These are phyloP conservation scores for Colletotrichum somersetense DNA, from an alignment of 2,329 filamentous ascomycete species.

Conservation along the genomic window DNA sequence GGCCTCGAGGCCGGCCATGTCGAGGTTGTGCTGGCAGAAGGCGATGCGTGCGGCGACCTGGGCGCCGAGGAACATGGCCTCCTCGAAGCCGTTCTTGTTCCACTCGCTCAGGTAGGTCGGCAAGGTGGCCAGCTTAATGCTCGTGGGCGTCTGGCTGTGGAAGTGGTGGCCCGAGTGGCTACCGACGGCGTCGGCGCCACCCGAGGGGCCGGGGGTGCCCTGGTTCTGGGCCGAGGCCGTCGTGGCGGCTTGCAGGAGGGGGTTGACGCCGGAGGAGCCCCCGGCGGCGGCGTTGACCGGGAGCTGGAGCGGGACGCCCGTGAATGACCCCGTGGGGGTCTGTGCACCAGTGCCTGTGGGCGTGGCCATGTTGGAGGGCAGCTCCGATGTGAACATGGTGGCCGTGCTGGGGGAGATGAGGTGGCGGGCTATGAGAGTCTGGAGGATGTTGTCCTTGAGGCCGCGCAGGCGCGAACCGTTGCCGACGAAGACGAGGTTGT, in stretches of 20 bases:
- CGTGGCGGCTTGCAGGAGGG: constrained; percentile 91
- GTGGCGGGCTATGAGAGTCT: constrained; percentile 84
- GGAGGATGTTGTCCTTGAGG: constrained; percentile 89
- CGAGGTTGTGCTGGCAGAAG: constrained; percentile 70
- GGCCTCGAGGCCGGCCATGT: constrained; percentile 63
- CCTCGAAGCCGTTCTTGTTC: constrained; percentile 84
- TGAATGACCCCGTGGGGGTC: constrained; percentile 79
- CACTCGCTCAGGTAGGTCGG: constrained; percentile 92
- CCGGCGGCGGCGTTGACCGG: constrained; percentile 49
- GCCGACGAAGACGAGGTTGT: constrained; percentile 90
- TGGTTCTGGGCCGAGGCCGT: constrained; percentile 66
- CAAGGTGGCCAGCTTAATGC: constrained; percentile 81
- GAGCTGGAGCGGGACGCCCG: constrained; percentile 67
- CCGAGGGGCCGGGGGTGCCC: constrained; percentile 53
- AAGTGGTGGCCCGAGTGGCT: constrained; percentile 62
- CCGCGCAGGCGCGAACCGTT: constrained; percentile 82
- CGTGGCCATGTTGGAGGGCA: constrained; percentile 93
- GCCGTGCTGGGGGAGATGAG: constrained; percentile 92
- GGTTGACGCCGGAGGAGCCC: constrained; percentile 77
- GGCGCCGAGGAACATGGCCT: constrained; percentile 87
- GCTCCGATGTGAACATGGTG: constrained; percentile 96
- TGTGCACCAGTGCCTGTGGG: constrained; percentile 91
- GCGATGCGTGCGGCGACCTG: constrained; percentile 81
- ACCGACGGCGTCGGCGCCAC: constrained; percentile 54
- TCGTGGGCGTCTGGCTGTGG: constrained; percentile 81